Percentiles rank a stretch among this genome's conserved stretches.
Evolutionary conservation across 179 eudicot species (phyloP).

Genomic region (Nepenthes alata): DNA sequence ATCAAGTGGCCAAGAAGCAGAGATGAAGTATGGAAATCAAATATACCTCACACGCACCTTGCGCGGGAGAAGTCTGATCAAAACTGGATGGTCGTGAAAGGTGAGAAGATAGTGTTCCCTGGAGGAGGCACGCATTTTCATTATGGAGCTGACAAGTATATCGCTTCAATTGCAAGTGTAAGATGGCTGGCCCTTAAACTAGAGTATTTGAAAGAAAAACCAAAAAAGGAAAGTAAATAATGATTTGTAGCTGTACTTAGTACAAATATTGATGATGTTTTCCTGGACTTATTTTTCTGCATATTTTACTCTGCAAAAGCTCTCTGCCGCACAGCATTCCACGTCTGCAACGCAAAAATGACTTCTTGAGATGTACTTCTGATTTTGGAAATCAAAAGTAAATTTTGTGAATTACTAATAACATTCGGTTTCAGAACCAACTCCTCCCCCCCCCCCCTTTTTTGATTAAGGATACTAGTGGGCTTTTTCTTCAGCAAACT

Average conservation of each 20-base stretch:
- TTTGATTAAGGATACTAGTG: no score
- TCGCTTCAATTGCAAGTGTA: constrained; percentile 68
- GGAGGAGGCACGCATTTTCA: constrained; percentile 99
- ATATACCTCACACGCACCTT: constrained; percentile 98
- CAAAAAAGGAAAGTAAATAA: not conserved
- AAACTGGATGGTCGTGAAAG: constrained; percentile 98
- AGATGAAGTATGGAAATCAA: constrained; percentile 97
- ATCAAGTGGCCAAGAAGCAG: constrained; percentile 97
- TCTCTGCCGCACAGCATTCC: not conserved
- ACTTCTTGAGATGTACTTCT: no score
- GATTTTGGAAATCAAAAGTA: no score
- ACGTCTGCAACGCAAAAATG: no score
- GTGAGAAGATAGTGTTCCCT: constrained; percentile 79
- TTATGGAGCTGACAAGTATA: constrained; percentile 92
- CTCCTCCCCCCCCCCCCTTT: no score
- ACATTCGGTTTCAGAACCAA: no score
- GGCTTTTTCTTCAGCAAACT: not conserved
- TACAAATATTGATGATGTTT: not conserved
- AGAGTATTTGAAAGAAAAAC: not conserved
- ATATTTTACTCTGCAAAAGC: not conserved
- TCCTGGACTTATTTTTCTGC: not conserved
- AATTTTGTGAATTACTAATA: no score
- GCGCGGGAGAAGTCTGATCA: constrained; percentile 98
- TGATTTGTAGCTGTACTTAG: not conserved
- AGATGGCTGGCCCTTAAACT: constrained; percentile 7